Percentiles rank a stretch among this genome's conserved stretches.
Evolutionary conservation across 2,329 filamentous ascomycete species (phyloP).

Genomic region (Gnomoniopsis smithogilvyi): DNA sequence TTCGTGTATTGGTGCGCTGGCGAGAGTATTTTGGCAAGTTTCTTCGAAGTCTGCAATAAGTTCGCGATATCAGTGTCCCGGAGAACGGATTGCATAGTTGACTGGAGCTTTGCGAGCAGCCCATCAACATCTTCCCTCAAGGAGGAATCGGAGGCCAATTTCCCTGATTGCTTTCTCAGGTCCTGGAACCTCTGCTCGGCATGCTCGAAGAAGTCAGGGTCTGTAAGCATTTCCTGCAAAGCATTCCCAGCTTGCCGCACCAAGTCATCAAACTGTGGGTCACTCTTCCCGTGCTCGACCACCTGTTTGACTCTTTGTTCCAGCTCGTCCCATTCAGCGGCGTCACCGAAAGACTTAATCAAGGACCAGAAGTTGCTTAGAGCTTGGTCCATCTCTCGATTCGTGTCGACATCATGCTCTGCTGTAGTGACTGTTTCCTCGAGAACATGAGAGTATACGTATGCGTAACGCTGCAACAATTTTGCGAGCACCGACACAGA

Average conservation of each 20-base stretch:
- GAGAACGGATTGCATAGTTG: slow-evolving; percentile 65
- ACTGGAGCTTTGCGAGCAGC: slow-evolving; percentile 65
- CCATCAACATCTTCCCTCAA: slow-evolving; percentile 71
- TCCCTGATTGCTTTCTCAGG: slow-evolving; percentile 53
- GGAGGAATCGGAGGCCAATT: slow-evolving; percentile 63
- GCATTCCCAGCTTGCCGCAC: slow-evolving; percentile 70
- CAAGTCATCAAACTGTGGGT: slow-evolving; percentile 79
- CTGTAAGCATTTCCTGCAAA: slow-evolving; percentile 76
- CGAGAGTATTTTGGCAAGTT: slow-evolving; percentile 67
- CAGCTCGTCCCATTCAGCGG: slow-evolving; percentile 70
- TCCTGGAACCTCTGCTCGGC: slow-evolving; percentile 55
- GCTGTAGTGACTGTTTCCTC: slow-evolving; percentile 64
- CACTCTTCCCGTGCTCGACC: slow-evolving; percentile 68
- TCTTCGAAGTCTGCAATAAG: slow-evolving; percentile 63
- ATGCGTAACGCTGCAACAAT: slow-evolving; percentile 74
- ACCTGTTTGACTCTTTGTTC: slow-evolving; percentile 67
- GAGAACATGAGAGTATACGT: slow-evolving; percentile 71
- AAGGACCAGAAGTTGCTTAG: slow-evolving; percentile 79
- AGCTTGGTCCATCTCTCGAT: slow-evolving; percentile 71
- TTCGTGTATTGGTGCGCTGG: slow-evolving; percentile 63
- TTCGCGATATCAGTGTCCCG: slow-evolving; percentile 70
- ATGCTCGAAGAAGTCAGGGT: slow-evolving; percentile 81
- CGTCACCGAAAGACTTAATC: slow-evolving; percentile 74
- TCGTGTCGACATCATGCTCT: slow-evolving; percentile 69
- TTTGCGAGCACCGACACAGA: slow-evolving; percentile 77